Conservation (phyloP, 73 alveolate genomes). For the Effrenium voratum region DNA sequence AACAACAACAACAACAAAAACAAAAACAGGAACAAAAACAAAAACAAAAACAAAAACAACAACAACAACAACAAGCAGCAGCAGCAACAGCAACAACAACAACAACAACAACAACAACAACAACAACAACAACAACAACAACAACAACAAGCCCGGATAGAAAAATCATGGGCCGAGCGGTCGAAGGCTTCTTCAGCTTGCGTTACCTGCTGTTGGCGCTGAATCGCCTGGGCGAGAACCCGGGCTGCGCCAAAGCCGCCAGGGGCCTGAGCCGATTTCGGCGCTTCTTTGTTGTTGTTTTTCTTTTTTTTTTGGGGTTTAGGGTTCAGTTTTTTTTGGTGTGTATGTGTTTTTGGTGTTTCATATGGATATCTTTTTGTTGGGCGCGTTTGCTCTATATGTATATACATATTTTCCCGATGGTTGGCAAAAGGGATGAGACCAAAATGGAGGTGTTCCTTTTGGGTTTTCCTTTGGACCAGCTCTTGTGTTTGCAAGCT, state of each 20-base stretch:
- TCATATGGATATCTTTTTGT: neutral
- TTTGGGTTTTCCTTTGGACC: too few species aligned
- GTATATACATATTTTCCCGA: neutral
- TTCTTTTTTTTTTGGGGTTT: neutral
- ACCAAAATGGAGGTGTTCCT: neutral
- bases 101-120: too few species aligned
- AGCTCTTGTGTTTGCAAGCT: too few species aligned
- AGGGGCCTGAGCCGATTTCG: neutral
- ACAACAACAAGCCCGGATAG: too few species aligned
- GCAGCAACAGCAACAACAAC: too few species aligned
- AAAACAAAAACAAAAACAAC: too few species aligned
- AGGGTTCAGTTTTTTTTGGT: neutral
- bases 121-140: too few species aligned
- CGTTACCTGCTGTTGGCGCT: constrained; percentile 42
- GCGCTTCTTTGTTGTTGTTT: neutral
- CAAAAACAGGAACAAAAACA: too few species aligned
- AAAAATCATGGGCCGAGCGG: too few species aligned
- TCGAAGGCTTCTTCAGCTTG: constrained; percentile 41
- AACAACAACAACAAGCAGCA: too few species aligned
- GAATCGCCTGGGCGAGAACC: constrained; percentile 22
- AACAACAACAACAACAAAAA: too few species aligned
- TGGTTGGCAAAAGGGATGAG: neutral
- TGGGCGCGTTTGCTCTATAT: neutral
- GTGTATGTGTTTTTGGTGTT: neutral
- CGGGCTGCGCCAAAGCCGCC: constrained; percentile 70